Evolutionary conservation across 257 asterid genomes (phyloP).

Genomic region (Lycium barbarum): DNA sequence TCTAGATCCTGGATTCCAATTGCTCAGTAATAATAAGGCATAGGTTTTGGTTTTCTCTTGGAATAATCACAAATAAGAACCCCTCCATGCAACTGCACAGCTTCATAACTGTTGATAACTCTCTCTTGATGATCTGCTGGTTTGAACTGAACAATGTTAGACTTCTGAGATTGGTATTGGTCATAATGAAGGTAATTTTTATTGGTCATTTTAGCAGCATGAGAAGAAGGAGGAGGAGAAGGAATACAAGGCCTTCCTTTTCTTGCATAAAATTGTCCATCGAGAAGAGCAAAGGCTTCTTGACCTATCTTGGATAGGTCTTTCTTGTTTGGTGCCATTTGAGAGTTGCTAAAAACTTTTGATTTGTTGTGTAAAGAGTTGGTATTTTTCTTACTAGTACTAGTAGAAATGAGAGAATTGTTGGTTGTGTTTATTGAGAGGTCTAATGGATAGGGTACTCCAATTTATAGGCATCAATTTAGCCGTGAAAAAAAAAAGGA

Average conservation of each 20-base stretch:
- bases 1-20: neutral
- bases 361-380: neutral
- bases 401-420: neutral
- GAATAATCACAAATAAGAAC: neutral
- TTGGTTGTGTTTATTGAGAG: neutral
- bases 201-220: neutral
- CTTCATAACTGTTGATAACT: constrained; percentile 23
- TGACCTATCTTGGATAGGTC: constrained; percentile 17
- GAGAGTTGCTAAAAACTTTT: neutral
- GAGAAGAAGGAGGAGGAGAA: neutral
- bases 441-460: neutral
- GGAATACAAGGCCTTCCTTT: neutral
- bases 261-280: neutral
- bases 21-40: neutral
- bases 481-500: neutral
- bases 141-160: neutral
- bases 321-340: constrained; percentile 27
- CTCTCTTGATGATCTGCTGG: neutral
- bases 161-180: neutral
- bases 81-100: neutral
- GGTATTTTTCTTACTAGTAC: neutral
- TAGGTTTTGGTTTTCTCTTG: neutral
- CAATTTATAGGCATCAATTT: neutral
- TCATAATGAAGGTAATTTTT: neutral
- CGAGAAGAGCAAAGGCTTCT: constrained; percentile 12